Percentiles rank a stretch among this genome's conserved stretches.
Conservation (phyloP, 2,329 filamentous ascomycete species). For the Bipolaris sorokiniana region DNA sequence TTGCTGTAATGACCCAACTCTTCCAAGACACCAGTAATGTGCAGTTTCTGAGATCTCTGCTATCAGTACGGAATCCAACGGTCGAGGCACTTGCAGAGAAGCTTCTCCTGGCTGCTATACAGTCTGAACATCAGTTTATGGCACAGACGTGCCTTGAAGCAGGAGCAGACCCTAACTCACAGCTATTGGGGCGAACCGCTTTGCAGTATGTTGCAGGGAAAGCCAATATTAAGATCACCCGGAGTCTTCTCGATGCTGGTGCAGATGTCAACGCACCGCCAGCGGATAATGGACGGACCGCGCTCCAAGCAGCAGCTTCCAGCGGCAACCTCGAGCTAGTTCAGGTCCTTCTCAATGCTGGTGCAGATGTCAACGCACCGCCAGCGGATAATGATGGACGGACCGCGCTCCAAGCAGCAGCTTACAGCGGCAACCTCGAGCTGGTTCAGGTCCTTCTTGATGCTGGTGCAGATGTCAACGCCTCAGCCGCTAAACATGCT, state of each 20-base stretch:
- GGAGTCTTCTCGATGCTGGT: no score
- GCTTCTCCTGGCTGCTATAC: background rate
- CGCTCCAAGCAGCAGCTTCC: background rate
- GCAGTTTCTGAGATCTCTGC: no score
- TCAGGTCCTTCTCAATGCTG: background rate
- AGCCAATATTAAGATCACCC: background rate
- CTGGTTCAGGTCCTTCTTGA: background rate
- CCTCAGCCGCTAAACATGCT: constrained; percentile 16
- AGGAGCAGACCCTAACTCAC: background rate
- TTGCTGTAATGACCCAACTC: no score
- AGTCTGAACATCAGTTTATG: background rate
- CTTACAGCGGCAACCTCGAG: background rate
- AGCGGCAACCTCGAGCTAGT: background rate
- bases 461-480: background rate
- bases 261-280: no score
- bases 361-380: no score
- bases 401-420: background rate
- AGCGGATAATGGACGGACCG: background rate
- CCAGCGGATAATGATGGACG: background rate
- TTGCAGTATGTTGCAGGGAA: background rate
- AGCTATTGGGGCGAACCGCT: background rate
- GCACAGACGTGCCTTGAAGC: background rate
- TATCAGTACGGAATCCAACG: no score
- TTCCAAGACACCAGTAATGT: no score
- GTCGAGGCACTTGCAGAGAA: background rate